phyloP scores from a whole-genome alignment of 176 grass and related monocot species.

The Chloris gayana region DNA sequence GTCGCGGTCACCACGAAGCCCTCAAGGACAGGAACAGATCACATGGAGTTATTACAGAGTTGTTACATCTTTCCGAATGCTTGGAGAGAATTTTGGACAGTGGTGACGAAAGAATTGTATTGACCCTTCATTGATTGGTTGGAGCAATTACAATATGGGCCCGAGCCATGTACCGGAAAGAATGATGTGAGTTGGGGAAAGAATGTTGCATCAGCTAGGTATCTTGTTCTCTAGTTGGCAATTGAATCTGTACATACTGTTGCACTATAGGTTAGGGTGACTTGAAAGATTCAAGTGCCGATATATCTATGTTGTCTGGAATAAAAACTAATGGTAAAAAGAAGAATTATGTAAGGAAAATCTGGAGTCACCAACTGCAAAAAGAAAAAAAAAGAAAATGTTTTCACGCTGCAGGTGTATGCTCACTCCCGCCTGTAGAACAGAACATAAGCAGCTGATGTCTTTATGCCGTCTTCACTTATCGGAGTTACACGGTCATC shows the following conservation, averaged over 20 bases:
- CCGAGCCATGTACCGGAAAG: conserved; percentile 40
- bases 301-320: conserved; percentile 11
- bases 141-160: conserved; percentile 17
- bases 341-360: neutral
- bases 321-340: conserved; percentile 6
- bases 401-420: neutral
- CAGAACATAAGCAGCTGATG: conserved; percentile 85
- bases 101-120: conserved; percentile 31
- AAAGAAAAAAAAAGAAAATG: neutral
- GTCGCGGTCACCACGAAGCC: neutral
- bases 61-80: conserved; percentile 35
- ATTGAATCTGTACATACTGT: conserved; percentile 57
- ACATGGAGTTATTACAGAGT: conserved; percentile 23
- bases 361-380: conserved; percentile 9
- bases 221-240: conserved; percentile 35
- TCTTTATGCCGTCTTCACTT: conserved; percentile 71
- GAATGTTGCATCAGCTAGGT: conserved; percentile 42
- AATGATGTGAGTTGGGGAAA: conserved; percentile 26
- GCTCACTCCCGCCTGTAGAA: conserved; percentile 75
- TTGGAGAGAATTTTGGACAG: neutral
- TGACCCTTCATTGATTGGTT: conserved; percentile 15
- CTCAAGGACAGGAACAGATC: conserved; percentile 28
- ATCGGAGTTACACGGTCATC: conserved; percentile 67
- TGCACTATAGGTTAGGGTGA: conserved; percentile 39
- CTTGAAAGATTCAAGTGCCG: conserved; percentile 52